Percentiles rank a stretch among this genome's conserved stretches.
Conservation (phyloP, 1,284 basidiomycete species). For the Heterobasidion annosum region DNA sequence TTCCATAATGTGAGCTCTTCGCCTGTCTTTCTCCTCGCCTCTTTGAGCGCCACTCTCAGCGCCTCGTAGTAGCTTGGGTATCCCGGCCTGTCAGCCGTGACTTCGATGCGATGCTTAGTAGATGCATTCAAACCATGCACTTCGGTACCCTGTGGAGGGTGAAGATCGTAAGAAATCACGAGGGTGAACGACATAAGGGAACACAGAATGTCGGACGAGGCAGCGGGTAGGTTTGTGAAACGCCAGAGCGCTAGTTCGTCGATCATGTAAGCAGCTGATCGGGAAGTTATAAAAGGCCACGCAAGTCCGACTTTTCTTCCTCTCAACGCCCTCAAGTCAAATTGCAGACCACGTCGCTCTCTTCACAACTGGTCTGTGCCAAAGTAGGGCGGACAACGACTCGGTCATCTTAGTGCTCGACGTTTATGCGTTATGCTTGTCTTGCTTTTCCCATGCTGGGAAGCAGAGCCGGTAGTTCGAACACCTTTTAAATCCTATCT, state of each 20-base stretch:
- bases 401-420: slow-evolving; percentile 43
- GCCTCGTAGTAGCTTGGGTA: slow-evolving; percentile 40
- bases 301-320: not conserved
- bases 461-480: slow-evolving; percentile 37
- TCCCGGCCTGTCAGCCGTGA: too few relatives aligned
- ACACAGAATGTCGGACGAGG: too few relatives aligned
- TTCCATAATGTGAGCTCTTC: slow-evolving; percentile 62
- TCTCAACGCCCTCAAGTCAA: slow-evolving; percentile 38
- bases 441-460: slow-evolving; percentile 14
- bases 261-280: too few relatives aligned
- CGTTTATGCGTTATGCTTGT: slow-evolving; percentile 21
- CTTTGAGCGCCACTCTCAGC: slow-evolving; percentile 37
- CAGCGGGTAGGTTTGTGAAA: too few relatives aligned
- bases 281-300: too few relatives aligned
- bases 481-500: slow-evolving; percentile 17
- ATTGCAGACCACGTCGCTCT: slow-evolving; percentile 27
- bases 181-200: too few relatives aligned
- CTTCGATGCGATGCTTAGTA: too few relatives aligned
- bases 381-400: slow-evolving; percentile 39
- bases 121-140: too few relatives aligned
- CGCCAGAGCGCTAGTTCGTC: too few relatives aligned
- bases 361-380: slow-evolving; percentile 37
- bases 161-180: too few relatives aligned
- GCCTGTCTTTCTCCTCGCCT: slow-evolving; percentile 44
- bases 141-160: too few relatives aligned